Conservation (phyloP, 192 early-diverging fungal genomes). For the Geosiphon pyriformis region DNA sequence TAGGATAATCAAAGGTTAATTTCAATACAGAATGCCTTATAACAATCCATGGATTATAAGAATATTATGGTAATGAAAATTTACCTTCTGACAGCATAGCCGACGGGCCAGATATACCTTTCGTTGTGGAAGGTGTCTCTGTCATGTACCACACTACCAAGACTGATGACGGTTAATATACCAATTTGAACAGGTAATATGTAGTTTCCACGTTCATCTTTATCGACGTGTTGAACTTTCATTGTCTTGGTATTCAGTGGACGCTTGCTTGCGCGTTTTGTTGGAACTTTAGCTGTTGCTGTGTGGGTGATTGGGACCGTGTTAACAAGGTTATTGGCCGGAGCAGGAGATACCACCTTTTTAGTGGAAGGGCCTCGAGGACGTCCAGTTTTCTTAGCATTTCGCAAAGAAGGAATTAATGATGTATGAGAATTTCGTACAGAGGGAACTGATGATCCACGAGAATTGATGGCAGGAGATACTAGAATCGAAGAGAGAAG, state of each 20-base stretch:
- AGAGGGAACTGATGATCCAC: not conserved
- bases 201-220: conserved; percentile 60
- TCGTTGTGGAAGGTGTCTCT: conserved; percentile 79
- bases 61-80: not conserved
- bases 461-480: no score
- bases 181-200: conserved; percentile 77
- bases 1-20: conserved; percentile 6
- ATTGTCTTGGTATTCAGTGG: conserved; percentile 22
- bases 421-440: not conserved
- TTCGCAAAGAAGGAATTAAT: not conserved
- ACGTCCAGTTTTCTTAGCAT: not conserved
- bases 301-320: conserved; percentile 6
- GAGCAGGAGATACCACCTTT: conserved; percentile 26
- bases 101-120: conserved; percentile 89
- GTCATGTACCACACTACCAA: conserved; percentile 74
- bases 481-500: no score
- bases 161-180: conserved; percentile 61
- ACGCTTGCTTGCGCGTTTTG: conserved; percentile 21
- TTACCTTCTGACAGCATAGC: conserved; percentile 62
- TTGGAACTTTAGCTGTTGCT: not conserved
- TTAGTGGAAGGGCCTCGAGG: not conserved
- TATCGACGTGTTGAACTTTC: conserved; percentile 42
- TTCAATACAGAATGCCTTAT: not conserved
- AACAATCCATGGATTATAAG: not conserved
- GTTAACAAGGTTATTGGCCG: conserved; percentile 17